Evolutionary conservation across 345 rosid species (phyloP), one percentile per base, ranked within the genome.

Genomic region (Geranium brycei): DNA sequence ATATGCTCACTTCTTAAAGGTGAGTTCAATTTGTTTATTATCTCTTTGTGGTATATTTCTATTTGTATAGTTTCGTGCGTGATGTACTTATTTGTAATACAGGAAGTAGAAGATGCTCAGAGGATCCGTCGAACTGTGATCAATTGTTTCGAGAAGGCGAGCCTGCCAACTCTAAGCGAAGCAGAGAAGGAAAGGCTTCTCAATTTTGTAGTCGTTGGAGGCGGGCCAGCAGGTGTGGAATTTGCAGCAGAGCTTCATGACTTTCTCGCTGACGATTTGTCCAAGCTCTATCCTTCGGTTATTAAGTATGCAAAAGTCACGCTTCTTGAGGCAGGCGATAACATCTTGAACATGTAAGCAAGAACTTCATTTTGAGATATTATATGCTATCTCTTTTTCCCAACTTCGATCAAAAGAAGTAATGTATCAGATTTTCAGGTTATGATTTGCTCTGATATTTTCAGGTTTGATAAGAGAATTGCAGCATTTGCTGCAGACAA

Each of bases 171-270:
- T 67, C 38, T 84, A 6, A 80, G 81, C 6, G 95, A 91, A 16
- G 91, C 86, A 67, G 92, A 87, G 76, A 86, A 73, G 81, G 82
- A 77, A 60, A 77, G 80, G 66, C 82, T 91, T 57, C 73, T 86
- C 66, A 92, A 91, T 68, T 91, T 91, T 72, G 92, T 91, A 17
- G 92, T 87, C 1, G 95, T 91, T 40, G 97, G 92, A 4, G 97
- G 97, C 14, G 95, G 95, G 8, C 95, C 97, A 38, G 80, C 88
- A 0, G 92, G 97, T 6, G 95, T 91, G 15, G 97, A 91, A 79
- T 91, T 82, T 77, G 88, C 95, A 16, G 92, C 97, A 8, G 97
- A 87, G 79, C 87, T 91, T 30, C 89, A 78, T 65, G 97, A 91
- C 65, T 80, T 79, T 60, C 79, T 82, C 0, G 67, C 72, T 7